Conservation (phyloP, 306 rosid species). For the Corylus avellana region DNA sequence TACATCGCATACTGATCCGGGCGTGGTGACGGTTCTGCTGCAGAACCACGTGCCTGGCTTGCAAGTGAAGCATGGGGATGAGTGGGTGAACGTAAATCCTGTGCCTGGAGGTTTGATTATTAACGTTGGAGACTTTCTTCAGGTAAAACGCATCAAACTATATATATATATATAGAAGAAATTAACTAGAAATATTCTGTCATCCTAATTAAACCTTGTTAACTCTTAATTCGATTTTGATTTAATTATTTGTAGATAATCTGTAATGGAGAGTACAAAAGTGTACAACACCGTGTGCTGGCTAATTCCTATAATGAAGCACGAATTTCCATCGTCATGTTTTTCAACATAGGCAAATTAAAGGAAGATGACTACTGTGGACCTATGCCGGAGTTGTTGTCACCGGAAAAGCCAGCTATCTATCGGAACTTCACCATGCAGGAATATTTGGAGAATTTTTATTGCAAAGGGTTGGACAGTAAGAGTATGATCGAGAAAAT, state of each 20-base stretch:
- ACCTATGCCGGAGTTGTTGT: slow-evolving; percentile 37
- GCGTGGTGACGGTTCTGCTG: slow-evolving; percentile 25
- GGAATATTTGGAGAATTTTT: slow-evolving; percentile 23
- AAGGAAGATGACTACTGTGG: slow-evolving; percentile 30
- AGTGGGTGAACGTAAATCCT: slow-evolving; percentile 36
- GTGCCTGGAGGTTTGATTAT: slow-evolving; percentile 29
- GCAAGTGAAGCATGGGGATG: slow-evolving; percentile 30
- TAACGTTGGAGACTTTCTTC: slow-evolving; percentile 41
- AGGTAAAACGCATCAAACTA: slow-evolving; percentile 9
- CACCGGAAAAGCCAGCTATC: slow-evolving; percentile 25
- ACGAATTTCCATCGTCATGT: slow-evolving; percentile 31
- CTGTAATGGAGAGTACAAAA: slow-evolving; percentile 40
- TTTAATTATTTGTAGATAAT: slow-evolving; percentile 12
- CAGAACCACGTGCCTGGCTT: slow-evolving; percentile 39
- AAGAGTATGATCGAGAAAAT: slow-evolving; percentile 33
- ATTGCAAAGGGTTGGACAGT: slow-evolving; percentile 32
- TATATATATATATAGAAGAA: too few species aligned
- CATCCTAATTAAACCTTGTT: too few species aligned
- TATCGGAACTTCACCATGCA: slow-evolving; percentile 27
- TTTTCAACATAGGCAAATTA: slow-evolving; percentile 25
- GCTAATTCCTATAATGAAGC: slow-evolving; percentile 33
- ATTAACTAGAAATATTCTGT: too few species aligned
- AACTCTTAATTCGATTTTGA: too few species aligned
- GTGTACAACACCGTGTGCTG: slow-evolving; percentile 40
- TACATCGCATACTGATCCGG: slow-evolving; percentile 33